Conservation (phyloP, 75 land plant species). For the Cupressus sempervirens region DNA sequence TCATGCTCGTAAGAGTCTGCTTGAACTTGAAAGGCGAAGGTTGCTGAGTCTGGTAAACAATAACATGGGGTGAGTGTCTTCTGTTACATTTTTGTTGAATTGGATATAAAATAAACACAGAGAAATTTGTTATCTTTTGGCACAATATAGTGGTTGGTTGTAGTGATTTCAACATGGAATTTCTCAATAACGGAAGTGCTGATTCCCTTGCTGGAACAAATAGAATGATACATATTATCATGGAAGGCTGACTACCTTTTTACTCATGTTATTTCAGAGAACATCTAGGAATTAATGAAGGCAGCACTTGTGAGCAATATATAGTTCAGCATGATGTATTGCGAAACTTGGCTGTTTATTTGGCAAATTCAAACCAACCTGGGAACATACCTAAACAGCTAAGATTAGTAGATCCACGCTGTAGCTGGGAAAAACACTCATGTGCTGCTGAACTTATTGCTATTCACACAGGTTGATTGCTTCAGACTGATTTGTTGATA, state of each 20-base stretch:
- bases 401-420: constrained; percentile 18
- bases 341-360: too few relatives aligned
- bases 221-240: background rate
- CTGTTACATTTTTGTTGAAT: too few relatives aligned
- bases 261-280: background rate
- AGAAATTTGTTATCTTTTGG: too few relatives aligned
- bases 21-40: background rate
- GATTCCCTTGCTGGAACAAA: background rate
- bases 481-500: background rate
- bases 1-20: background rate
- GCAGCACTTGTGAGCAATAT: constrained; percentile 35
- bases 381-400: constrained; percentile 23
- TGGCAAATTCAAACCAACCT: background rate
- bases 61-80: too few relatives aligned
- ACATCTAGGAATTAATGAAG: constrained; percentile 5
- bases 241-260: background rate
- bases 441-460: constrained; percentile 46
- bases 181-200: background rate
- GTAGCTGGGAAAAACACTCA: constrained; percentile 40
- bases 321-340: constrained; percentile 11
- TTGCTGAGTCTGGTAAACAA: background rate
- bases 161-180: background rate
- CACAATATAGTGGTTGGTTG: too few relatives aligned
- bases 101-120: too few relatives aligned
- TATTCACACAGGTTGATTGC: constrained; percentile 27